Percentiles rank a stretch among this genome's conserved stretches.
These are phyloP conservation scores for Fusarium sp. DNA, from an alignment of 2,329 filamentous ascomycete species.

Conservation along the genomic window DNA sequence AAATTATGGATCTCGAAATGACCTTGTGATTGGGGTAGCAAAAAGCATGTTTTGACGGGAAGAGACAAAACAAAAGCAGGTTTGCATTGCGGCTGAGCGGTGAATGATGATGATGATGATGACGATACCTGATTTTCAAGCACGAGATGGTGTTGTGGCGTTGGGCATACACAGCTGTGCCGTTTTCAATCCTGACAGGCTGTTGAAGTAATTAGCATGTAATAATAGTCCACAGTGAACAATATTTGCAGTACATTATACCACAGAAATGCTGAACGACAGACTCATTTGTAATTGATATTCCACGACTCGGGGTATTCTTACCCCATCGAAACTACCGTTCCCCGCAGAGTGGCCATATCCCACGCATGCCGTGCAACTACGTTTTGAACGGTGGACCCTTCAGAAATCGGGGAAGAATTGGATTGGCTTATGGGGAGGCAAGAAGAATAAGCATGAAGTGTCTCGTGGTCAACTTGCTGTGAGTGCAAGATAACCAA, in stretches of 20 bases:
- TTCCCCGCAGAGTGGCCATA: conserved; percentile 35
- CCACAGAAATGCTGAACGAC: not conserved
- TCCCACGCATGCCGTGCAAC: conserved; percentile 20
- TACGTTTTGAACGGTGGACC: not conserved
- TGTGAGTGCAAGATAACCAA: conserved; percentile 3
- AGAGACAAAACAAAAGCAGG: conserved; percentile 24
- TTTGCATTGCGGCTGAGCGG: conserved; percentile 29
- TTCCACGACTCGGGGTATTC: conserved; percentile 9
- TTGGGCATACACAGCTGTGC: conserved; percentile 35
- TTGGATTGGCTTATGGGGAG: not conserved
- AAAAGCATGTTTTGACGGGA: conserved; percentile 23
- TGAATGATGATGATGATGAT: conserved; percentile 33
- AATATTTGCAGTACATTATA: not conserved
- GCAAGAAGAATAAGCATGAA: not conserved
- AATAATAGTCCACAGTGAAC: conserved; percentile 12
- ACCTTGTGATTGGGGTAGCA: conserved; percentile 32
- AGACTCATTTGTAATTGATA: conserved; percentile 31
- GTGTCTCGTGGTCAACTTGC: conserved; percentile 8
- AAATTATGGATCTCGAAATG: conserved; percentile 51
- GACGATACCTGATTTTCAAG: conserved; percentile 38
- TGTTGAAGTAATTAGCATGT: conserved; percentile 37
- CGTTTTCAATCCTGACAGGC: conserved; percentile 8
- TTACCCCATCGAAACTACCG: conserved; percentile 42
- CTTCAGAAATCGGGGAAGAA: conserved; percentile 7
- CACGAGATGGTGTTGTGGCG: conserved; percentile 43